Base-by-base conservation (phyloP, 225 moss, liverwort and hornwort genomes). In the Antitrichia curtipendula region DNA sequence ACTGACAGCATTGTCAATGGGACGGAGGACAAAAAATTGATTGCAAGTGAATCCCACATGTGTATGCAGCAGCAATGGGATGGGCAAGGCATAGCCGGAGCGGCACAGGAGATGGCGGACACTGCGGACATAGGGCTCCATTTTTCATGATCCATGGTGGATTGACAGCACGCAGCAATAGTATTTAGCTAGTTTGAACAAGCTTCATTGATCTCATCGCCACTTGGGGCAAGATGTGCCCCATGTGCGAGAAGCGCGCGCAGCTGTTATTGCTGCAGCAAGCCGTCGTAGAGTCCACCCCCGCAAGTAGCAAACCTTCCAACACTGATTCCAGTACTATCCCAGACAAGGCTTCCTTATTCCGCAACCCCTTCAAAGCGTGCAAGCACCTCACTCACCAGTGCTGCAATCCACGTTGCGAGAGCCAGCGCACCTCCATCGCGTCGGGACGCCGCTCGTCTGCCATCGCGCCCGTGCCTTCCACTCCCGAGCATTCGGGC, bases 241-340 rank as follows among this genome's bases (percentile, higher is more conserved):
- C 93, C 32, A 93, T 93, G 93, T 93, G 93, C 85, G 93, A 93
- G 82, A 93, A 76, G 91, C 79, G 93, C 74, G 93, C 93, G 8
- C 86, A 88, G 86, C 75, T 93, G 22, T 59, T 93, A 85, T 86
- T 90, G 56, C 89, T 83, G 52, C 92, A 92, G 86, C 89, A 89
- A 75, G 59, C 89, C n/a, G 58, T 89, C 32, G 87, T 90, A 22
- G 91, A 93, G 75, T 87, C 91, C 18, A 71, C 83, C 21, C 82
- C 56, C n/a, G 11, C 69, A 9, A 54, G 86, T 72, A 88, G 59
- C 50, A 91, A 71, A 53, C 60, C 52, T 13, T 28, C 89, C 45
- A 82, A 38, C 75, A 38, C 38, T 9, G 58, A 82, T 59, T 47
- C 59, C 29, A 85, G 49, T 82, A 52, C 66, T 53, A 40, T 52